Percentiles rank a stretch among this genome's conserved stretches.
phyloP scores from a whole-genome alignment of 2,329 filamentous ascomycete species.

The Aureobasidium sp. region DNA sequence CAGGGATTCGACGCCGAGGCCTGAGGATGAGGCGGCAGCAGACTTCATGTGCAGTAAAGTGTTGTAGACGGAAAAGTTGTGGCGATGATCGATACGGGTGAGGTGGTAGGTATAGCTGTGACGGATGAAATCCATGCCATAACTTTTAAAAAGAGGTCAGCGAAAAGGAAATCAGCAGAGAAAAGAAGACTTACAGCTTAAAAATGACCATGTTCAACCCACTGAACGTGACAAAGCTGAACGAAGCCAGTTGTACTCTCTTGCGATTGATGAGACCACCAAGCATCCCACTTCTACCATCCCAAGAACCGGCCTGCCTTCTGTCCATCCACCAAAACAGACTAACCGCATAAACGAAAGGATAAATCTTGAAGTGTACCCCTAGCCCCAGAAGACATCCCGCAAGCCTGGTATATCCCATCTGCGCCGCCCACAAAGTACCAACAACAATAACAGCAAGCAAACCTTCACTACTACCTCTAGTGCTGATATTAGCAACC shows the following conservation, averaged over 20 bases:
- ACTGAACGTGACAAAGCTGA: conserved; percentile 66
- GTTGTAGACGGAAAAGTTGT: conserved; percentile 98
- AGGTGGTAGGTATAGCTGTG: conserved; percentile 94
- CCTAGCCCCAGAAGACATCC: conserved; percentile 70
- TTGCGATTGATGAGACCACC: conserved; percentile 19
- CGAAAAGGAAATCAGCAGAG: no score
- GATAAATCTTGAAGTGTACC: conserved; percentile 98
- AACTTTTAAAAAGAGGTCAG: conserved; percentile 38
- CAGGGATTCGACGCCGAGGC: conserved; percentile 59
- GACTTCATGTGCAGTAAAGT: conserved; percentile 82
- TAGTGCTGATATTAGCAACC: conserved; percentile 93
- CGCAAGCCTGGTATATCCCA: conserved; percentile 54
- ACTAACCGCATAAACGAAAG: conserved; percentile 84
- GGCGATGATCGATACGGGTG: conserved; percentile 86
- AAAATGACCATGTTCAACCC: conserved; percentile 74
- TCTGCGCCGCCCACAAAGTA: conserved; percentile 72
- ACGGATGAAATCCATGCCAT: conserved; percentile 71
- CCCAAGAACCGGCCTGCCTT: conserved; percentile 24
- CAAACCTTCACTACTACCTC: conserved; percentile 87
- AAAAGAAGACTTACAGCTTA: conserved; percentile 47
- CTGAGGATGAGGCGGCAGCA: conserved; percentile 40
- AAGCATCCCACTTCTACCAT: background rate
- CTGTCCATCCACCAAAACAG: conserved; percentile 74
- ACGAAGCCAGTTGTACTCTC: conserved; percentile 50
- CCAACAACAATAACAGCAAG: conserved; percentile 77